Evolutionary conservation across 257 asterid species (phyloP), one percentile per base, ranked within the genome.

Genomic region (Solanum megistacrolobum): DNA sequence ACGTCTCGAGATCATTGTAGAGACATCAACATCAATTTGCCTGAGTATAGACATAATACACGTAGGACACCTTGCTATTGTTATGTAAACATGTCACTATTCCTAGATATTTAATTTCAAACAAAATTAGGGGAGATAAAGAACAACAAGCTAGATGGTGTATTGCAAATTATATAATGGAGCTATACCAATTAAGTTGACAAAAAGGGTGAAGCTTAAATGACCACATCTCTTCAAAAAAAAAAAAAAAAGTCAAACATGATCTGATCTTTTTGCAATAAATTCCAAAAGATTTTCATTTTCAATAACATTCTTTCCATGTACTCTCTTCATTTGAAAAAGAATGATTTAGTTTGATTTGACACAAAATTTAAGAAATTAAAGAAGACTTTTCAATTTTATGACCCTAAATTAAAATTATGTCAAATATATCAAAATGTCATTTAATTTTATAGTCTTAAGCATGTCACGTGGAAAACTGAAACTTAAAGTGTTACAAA

Each of bases 181-280:
- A 87, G 12, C 0, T 55, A 1, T 52, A 76, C 91, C 89, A 16
- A 87, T 75, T 87, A 16, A 36, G 66, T 85, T 85, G 87, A 85
- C 87, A 16, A 85, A 89, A 91, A 66, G 68, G 91, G 9, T 58
- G 91, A 93, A 87, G 90, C 52, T 72, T 84, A 88, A 88, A 83
- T 93, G 94, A 92, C 91, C 89, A 88, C 89, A 88, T 89, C 90
- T 62, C 81, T 60, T 84, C 6, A 25, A 10, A 20, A n/a, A n/a
- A 29, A 29, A 29, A 29, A 29, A 29, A 29, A 29, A 29, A 87
- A 93, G 92, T 93, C 94, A 90, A 91, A 91, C 52, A 66, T 52
- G 76, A 89, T 7, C 87, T 75, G 41, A 87, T 90, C 35, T 84
- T 78, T 78, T 89, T 48, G 18, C 85, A 65, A 81, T 55, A 87